phyloP scores from a whole-genome alignment of 768 basidiomycete genomes.

The Termitomyces sp. region DNA sequence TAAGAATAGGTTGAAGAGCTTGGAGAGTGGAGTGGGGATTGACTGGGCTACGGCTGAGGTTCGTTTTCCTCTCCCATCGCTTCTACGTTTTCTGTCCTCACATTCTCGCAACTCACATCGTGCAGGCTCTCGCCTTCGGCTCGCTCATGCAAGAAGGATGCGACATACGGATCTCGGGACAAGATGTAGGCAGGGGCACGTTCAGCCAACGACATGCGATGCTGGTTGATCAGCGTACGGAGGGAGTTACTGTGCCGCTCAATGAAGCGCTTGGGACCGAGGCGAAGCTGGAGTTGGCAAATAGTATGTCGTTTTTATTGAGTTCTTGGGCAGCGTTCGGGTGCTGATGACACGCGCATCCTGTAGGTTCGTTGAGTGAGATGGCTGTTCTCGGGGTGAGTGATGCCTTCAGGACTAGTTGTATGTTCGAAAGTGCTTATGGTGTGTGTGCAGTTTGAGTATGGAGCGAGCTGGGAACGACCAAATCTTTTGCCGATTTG shows the following conservation, averaged over 20 bases:
- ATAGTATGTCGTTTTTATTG: conserved; percentile 52
- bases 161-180: conserved; percentile 88
- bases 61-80: conserved; percentile 7
- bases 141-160: conserved; percentile 79
- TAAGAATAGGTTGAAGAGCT: conserved; percentile 67
- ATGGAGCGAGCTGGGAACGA: conserved; percentile 86
- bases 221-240: conserved; percentile 86
- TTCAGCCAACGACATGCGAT: conserved; percentile 91
- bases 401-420: conserved; percentile 14
- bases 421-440: background rate
- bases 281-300: conserved; percentile 82
- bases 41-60: conserved; percentile 94
- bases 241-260: conserved; percentile 76
- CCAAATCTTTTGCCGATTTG: conserved; percentile 83
- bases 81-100: background rate
- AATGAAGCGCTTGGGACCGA: conserved; percentile 67
- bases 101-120: background rate
- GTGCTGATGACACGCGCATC: background rate
- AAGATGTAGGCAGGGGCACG: conserved; percentile 90
- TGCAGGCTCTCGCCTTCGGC: conserved; percentile 83
- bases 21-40: conserved; percentile 68
- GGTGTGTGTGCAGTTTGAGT: conserved; percentile 66
- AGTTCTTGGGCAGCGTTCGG: background rate
- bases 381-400: conserved; percentile 84
- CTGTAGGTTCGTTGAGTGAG: conserved; percentile 80